Evolutionary conservation across 2,329 filamentous ascomycete genomes (phyloP), one percentile per base, ranked within the genome.

Genomic region (Nigrospora osmanthi): DNA sequence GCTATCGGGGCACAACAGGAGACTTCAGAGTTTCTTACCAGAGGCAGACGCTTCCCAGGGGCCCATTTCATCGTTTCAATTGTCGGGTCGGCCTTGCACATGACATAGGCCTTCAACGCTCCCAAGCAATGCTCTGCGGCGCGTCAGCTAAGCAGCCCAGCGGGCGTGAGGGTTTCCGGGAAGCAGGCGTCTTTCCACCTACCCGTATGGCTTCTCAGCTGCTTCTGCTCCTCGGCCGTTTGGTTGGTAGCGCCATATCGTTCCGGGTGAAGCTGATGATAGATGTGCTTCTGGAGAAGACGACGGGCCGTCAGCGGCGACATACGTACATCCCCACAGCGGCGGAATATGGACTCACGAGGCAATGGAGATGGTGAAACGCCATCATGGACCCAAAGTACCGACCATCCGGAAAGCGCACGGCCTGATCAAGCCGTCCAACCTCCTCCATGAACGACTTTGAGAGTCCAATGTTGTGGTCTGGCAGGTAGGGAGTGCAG

Each of bases 371-470:
- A n/a, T 45, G 43, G 23, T 45, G 43, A 19, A 40, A 45, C 3
- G 35, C 43, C 43, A 45, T 45, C 43, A 45, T 34, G 4, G 43
- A 45, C 9, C 43, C 43, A 35, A 35, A 45, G 14, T 45, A 45
- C 30, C 43, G 36, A 15, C 43, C 43, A n/a, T 45, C 43, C 16
- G 43, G 43, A 16, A 45, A 45, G 15, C 23, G 16, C 11, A 45
- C 43, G 11, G 28, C 32, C 32, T 45, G 36, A 14, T 45, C 19
- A 2, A 28, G 16, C 15, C 43, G 37, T 9, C 37, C 37, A 34
- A 45, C 11, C 15, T 40, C 17, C 16, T 36, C 12, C 30, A 45
- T 40, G 17, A 33, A 45, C 3, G 43, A 45, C 17, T 40, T 34
- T n/a, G 37, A 31, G 12, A 45, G n/a, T 3, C 43, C 43, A 6